Conservation (phyloP, 129 eudicot species). For the Pseudognaphalium luteoalbum region DNA sequence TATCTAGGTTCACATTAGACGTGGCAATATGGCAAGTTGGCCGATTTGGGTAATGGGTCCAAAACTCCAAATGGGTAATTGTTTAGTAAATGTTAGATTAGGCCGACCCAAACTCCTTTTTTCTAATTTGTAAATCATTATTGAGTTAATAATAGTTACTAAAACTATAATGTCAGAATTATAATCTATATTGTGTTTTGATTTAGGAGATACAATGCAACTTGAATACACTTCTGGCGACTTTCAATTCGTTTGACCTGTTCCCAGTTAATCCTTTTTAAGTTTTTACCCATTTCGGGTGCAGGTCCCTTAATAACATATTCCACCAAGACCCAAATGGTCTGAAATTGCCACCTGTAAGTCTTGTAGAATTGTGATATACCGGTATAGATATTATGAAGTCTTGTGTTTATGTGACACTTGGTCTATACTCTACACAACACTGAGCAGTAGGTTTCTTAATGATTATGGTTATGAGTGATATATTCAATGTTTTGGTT, state of each 20-base stretch:
- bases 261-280: neutral
- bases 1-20: neutral
- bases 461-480: neutral
- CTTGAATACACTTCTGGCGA: neutral
- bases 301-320: neutral
- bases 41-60: neutral
- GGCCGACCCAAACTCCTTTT: neutral
- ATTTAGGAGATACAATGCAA: neutral
- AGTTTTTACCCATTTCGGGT: neutral
- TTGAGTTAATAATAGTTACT: neutral
- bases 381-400: neutral
- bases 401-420: neutral
- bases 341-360: neutral
- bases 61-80: neutral
- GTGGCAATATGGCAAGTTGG: neutral
- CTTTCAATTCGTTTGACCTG: neutral
- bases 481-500: conserved; percentile 8
- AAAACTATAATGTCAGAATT: too few relatives aligned
- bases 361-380: neutral
- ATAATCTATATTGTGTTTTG: neutral
- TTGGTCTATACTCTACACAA: too few relatives aligned
- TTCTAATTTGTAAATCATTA: neutral
- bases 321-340: neutral
- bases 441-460: neutral
- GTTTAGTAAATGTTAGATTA: neutral